A percentile compares a stretch with the other conserved stretches of the same genome.
phyloP scores from a whole-genome alignment of 2,329 filamentous ascomycete species.

The Penicillium expansum region DNA sequence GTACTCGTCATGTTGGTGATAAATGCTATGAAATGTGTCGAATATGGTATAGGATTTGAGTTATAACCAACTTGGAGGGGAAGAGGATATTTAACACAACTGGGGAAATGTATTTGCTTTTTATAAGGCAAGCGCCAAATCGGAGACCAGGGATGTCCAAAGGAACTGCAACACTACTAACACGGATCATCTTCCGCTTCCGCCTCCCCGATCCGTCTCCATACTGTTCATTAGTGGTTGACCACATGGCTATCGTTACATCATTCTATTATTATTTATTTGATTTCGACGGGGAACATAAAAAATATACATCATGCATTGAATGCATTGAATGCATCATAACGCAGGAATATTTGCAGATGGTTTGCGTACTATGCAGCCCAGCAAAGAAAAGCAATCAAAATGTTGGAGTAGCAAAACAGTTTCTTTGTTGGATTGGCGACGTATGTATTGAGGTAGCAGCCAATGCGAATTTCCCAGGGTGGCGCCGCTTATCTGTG shows the following conservation, averaged over 20 bases:
- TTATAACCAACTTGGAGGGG: background rate
- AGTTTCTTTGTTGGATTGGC: background rate
- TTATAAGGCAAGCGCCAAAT: constrained; percentile 15
- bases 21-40: background rate
- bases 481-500: no score
- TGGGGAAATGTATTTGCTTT: constrained; percentile 3
- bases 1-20: constrained; percentile 10
- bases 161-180: constrained; percentile 8
- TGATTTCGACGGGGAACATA: background rate
- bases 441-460: no score
- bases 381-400: background rate
- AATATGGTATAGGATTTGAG: background rate
- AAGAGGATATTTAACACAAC: background rate
- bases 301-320: background rate
- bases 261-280: background rate
- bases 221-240: background rate
- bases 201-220: constrained; percentile 19
- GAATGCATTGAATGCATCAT: background rate
- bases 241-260: background rate
- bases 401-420: background rate
- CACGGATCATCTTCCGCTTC: constrained; percentile 24
- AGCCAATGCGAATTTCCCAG: no score
- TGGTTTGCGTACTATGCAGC: background rate
- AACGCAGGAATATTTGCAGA: background rate
- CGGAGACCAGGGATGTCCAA: background rate